Conservation (phyloP, 139 green algal genomes). For the Micractinium conductrix region DNA sequence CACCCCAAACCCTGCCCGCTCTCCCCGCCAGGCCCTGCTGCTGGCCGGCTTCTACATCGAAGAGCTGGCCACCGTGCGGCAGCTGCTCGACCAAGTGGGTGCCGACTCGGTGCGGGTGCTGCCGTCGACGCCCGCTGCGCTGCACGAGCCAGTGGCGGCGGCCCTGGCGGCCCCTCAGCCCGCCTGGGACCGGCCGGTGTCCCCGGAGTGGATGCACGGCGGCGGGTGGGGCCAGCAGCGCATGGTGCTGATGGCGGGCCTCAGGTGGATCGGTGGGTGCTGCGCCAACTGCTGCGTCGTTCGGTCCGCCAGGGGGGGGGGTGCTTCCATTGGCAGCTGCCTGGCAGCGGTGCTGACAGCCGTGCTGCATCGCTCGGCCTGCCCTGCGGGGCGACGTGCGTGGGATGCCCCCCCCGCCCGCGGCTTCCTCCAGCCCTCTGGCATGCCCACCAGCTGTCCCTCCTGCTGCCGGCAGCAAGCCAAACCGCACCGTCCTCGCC, state of each 20-base stretch:
- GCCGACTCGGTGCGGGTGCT: slow-evolving; percentile 6
- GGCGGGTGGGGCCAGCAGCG: slow-evolving; percentile 45
- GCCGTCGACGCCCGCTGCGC: slow-evolving; percentile 2
- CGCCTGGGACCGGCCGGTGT: slow-evolving; percentile 20
- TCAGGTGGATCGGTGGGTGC: no score
- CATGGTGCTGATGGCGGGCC: slow-evolving; percentile 34
- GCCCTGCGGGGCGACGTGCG: no score
- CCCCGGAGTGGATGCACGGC: slow-evolving; percentile 23
- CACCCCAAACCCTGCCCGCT: neutral
- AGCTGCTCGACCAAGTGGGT: slow-evolving; percentile 26
- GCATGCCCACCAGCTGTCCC: neutral
- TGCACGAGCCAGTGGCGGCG: neutral
- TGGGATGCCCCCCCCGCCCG: no score
- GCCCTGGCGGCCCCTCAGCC: slow-evolving; percentile 15
- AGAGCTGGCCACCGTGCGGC: slow-evolving; percentile 32
- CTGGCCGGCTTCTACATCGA: slow-evolving; percentile 42
- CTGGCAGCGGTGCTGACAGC: no score
- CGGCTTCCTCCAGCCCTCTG: neutral
- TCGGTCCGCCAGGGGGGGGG: no score
- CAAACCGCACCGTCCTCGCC: neutral
- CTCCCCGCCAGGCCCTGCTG: neutral
- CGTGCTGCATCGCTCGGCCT: no score
- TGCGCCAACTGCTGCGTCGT: no score
- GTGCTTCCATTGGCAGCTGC: no score
- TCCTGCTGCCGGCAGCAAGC: neutral